Conservation (phyloP, 2,329 filamentous ascomycete species). For the Penicillium sp. region DNA sequence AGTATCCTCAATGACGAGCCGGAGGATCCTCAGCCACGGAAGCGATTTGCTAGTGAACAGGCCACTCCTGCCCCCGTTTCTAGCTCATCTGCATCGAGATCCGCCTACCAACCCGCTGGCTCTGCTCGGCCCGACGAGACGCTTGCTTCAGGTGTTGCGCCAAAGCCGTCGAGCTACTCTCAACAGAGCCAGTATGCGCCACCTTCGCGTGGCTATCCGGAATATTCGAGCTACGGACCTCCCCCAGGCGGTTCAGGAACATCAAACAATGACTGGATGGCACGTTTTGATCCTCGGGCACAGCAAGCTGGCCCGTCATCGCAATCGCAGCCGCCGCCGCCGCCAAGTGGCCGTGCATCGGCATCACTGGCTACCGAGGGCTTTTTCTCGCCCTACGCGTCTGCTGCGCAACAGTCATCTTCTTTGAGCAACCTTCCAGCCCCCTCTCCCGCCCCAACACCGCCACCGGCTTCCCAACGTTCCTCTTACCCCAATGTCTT, state of each 20-base stretch:
- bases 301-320: constrained; percentile 27
- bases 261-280: constrained; percentile 41
- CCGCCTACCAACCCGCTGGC: constrained; percentile 27
- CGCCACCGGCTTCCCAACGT: constrained; percentile 30
- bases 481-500: constrained; percentile 29
- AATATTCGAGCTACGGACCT: constrained; percentile 32
- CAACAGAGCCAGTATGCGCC: constrained; percentile 28
- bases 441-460: constrained; percentile 36
- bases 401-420: constrained; percentile 22
- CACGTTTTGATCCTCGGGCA: constrained; percentile 40
- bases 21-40: constrained; percentile 45
- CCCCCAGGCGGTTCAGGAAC: constrained; percentile 24
- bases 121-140: constrained; percentile 26
- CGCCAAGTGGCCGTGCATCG: constrained; percentile 21
- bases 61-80: constrained; percentile 10
- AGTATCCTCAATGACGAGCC: constrained; percentile 48
- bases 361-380: constrained; percentile 8
- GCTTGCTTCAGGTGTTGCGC: constrained; percentile 18
- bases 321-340: constrained; percentile 24
- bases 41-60: constrained; percentile 43
- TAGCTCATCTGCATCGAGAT: constrained; percentile 24
- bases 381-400: constrained; percentile 29
- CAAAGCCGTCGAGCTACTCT: constrained; percentile 27
- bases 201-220: constrained; percentile 30
- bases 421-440: constrained; percentile 26